Conservation (phyloP, 164 flowering plant species). For the Aristolochia californica region DNA sequence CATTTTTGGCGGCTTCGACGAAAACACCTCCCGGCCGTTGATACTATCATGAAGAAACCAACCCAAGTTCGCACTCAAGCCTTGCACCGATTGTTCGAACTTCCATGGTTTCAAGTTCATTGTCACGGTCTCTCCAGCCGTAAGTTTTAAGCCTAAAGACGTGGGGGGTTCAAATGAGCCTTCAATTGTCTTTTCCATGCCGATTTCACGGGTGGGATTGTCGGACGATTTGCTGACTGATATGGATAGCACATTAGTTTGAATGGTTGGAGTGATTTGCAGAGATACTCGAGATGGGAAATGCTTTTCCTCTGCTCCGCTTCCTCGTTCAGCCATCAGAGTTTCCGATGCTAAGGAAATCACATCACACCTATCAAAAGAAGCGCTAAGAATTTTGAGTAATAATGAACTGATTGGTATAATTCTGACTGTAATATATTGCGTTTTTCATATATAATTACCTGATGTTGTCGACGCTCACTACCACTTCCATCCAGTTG, state of each 20-base stretch:
- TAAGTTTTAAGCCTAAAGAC: slow-evolving; percentile 35
- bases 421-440: no score
- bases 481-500: slow-evolving; percentile 52
- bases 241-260: slow-evolving; percentile 46
- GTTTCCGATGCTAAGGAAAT: slow-evolving; percentile 43
- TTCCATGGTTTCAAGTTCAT: slow-evolving; percentile 79
- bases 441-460: slow-evolving; percentile 8
- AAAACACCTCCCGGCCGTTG: slow-evolving; percentile 68
- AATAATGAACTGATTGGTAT: no score
- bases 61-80: slow-evolving; percentile 46
- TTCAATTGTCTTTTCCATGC: slow-evolving; percentile 43
- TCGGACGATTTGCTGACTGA: slow-evolving; percentile 85
- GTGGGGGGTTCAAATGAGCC: slow-evolving; percentile 42
- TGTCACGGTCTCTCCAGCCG: slow-evolving; percentile 49
- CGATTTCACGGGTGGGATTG: slow-evolving; percentile 58
- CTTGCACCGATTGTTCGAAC: slow-evolving; percentile 72
- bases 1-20: slow-evolving; percentile 58
- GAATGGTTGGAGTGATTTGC: slow-evolving; percentile 62
- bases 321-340: slow-evolving; percentile 52
- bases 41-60: slow-evolving; percentile 77
- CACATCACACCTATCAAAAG: slow-evolving; percentile 49
- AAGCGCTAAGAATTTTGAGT: not conserved
- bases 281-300: slow-evolving; percentile 78
- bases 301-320: slow-evolving; percentile 66
- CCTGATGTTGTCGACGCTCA: slow-evolving; percentile 77